These are phyloP conservation scores for Rhodotorula taiwanensis DNA, from an alignment of 768 basidiomycete genomes.

Conservation along the genomic window DNA sequence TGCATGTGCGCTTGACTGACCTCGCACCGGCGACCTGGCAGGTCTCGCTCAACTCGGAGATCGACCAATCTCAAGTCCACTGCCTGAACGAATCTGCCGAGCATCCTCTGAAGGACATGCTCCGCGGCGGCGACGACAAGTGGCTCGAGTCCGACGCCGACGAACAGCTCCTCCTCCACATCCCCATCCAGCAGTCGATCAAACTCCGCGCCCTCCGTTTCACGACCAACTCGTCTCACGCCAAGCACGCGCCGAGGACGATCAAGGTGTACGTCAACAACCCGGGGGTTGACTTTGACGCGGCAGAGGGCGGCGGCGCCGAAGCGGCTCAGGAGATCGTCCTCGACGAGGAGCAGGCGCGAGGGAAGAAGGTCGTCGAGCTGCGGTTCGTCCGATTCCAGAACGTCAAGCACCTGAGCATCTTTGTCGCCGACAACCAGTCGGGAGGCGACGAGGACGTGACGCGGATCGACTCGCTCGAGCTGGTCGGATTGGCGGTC, in stretches of 20 bases:
- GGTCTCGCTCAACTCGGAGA: conserved; percentile 49
- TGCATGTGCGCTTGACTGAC: too few relatives aligned
- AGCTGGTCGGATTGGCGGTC: conserved; percentile 53
- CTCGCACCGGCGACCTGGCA: too few relatives aligned
- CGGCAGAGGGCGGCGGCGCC: conserved; percentile 50
- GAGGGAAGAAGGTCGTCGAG: conserved; percentile 44
- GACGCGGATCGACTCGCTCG: conserved; percentile 62
- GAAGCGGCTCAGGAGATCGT: conserved; percentile 57
- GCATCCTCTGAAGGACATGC: conserved; percentile 55
- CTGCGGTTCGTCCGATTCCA: conserved; percentile 66
- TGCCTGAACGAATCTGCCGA: conserved; percentile 61
- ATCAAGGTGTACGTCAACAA: conserved; percentile 62
- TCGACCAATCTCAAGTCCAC: conserved; percentile 56
- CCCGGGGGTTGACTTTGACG: conserved; percentile 57
- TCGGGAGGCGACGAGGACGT: conserved; percentile 57
- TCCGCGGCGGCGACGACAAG: conserved; percentile 43
- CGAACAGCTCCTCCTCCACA: conserved; percentile 62
- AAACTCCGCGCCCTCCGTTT: conserved; percentile 58
- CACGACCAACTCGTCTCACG: conserved; percentile 43
- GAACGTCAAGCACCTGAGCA: conserved; percentile 59
- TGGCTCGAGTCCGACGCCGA: conserved; percentile 65
- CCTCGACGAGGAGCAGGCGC: conserved; percentile 51
- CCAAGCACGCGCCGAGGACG: conserved; percentile 54
- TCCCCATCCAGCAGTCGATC: conserved; percentile 54
- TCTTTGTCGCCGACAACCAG: conserved; percentile 65